Base-by-base conservation (phyloP, 148 eudicot genomes). In the Fallopia convolvulus region DNA sequence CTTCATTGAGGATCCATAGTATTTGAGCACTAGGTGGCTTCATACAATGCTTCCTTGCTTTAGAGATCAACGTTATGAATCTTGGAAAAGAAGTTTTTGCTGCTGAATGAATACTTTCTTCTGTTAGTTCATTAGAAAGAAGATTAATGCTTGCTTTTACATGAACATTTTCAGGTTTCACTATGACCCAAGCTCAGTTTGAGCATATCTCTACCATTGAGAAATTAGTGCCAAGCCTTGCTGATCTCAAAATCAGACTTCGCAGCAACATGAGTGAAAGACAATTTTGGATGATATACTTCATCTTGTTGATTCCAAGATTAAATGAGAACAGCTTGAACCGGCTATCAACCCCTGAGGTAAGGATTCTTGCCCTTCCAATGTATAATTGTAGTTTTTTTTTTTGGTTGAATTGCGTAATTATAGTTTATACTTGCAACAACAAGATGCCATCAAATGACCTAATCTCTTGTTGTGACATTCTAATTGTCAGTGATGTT, bases 201-300 rank as follows among this genome's bases (percentile, higher is more conserved):
- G 89, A 87, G 81, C 97, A 92, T 85, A 85, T 86, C 49, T 81
- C 83, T 39, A 39, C 75, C 75, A 78, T 89, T 47, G 90, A 90
- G 80, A 81, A 81, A 36, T 71, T 90, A 83, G 90, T 90, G 56
- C 94, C 97, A 52, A 82, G 76, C 74, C 79, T 92, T 81, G 84
- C 77, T 75, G 78, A 80, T 81, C 81, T 90, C 77, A 88, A 83
- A 83, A 81, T 63, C 75, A 83, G 55, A 77, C 81, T 81, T 60
- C 74, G 81, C 70, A 80, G 52, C 74, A 77, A 71, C 56, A 72
- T 84, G 79, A 86, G 83, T 71, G 86, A 83, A 68, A 81, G 80
- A 47, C 79, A 81, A 18, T 92, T 92, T 81, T 92, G 97, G 97
- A 89, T 86, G 86, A 90, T 90, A 77, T 92, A 92, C 81, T 92